These are phyloP conservation scores for Ophiostoma tasmaniense DNA, from an alignment of 2,329 filamentous ascomycete species.

Conservation along the genomic window DNA sequence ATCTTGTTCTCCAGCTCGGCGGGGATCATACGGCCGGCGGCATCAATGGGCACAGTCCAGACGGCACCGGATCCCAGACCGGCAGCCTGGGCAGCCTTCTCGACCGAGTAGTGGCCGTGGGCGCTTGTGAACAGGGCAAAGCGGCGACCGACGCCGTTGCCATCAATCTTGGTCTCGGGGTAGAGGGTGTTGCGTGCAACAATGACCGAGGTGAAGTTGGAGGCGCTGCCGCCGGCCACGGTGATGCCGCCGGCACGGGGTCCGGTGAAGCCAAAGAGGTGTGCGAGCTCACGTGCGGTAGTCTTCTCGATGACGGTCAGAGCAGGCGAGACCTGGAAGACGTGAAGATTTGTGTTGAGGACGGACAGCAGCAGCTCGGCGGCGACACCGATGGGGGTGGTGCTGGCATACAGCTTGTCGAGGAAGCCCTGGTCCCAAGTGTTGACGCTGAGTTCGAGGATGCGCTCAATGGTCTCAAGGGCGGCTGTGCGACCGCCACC, in stretches of 20 bases:
- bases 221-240: slow-evolving; percentile 74
- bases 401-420: slow-evolving; percentile 89
- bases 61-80: slow-evolving; percentile 73
- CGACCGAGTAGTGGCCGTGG: slow-evolving; percentile 89
- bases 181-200: slow-evolving; percentile 81
- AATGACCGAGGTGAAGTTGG: slow-evolving; percentile 77
- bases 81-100: slow-evolving; percentile 87
- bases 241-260: slow-evolving; percentile 64
- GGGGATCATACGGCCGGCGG: slow-evolving; percentile 61
- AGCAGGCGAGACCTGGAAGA: slow-evolving; percentile 88
- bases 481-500: slow-evolving; percentile 65
- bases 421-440: slow-evolving; percentile 98
- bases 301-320: slow-evolving; percentile 81
- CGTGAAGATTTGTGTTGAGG: slow-evolving; percentile 89
- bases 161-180: slow-evolving; percentile 64
- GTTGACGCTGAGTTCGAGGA: slow-evolving; percentile 84
- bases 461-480: slow-evolving; percentile 57
- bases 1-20: slow-evolving; percentile 56
- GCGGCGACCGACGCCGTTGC: slow-evolving; percentile 49
- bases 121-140: slow-evolving; percentile 83
- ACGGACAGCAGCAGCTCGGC: slow-evolving; percentile 77
- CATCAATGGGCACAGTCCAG: slow-evolving; percentile 65
- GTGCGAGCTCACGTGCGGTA: slow-evolving; percentile 63
- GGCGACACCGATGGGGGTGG: slow-evolving; percentile 75
- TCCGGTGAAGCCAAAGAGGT: slow-evolving; percentile 66